A percentile compares a stretch with the other conserved stretches of the same genome.
phyloP scores from a whole-genome alignment of 495 filamentous ascomycete species.

The Penicillium flavigenum region DNA sequence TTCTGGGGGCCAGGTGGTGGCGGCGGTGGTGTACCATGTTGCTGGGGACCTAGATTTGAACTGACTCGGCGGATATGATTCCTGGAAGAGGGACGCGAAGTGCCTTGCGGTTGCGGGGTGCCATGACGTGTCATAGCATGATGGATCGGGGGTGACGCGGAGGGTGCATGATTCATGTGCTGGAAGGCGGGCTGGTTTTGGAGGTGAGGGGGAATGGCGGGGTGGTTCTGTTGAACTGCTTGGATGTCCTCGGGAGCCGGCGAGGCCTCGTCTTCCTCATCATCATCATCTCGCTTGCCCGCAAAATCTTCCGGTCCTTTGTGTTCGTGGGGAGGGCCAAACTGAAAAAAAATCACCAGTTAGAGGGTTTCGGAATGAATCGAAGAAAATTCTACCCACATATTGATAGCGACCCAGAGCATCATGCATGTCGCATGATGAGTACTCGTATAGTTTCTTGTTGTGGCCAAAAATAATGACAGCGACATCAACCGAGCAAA shows the following conservation, averaged over 20 bases:
- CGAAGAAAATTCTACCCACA: conserved; percentile 54
- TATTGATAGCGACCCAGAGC: conserved; percentile 84
- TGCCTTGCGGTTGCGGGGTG: conserved; percentile 74
- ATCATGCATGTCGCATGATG: conserved; percentile 88
- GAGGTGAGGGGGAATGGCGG: conserved; percentile 68
- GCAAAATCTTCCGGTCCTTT: conserved; percentile 93
- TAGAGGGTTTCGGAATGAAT: not conserved
- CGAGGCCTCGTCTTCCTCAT: conserved; percentile 77
- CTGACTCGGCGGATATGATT: conserved; percentile 74
- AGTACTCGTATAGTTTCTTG: conserved; percentile 98
- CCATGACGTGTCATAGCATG: conserved; percentile 76
- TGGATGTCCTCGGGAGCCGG: conserved; percentile 63
- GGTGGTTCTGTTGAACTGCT: conserved; percentile 42
- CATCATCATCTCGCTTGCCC: conserved; percentile 77
- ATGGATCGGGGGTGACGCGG: conserved; percentile 83
- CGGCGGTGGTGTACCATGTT: conserved; percentile 55
- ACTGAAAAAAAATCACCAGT: conserved; percentile 52
- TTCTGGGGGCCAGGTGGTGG: conserved; percentile 66
- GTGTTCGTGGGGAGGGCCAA: conserved; percentile 88
- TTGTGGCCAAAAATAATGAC: conserved; percentile 98
- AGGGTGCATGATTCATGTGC: conserved; percentile 82
- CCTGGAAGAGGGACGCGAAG: conserved; percentile 78
- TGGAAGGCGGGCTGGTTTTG: conserved; percentile 71
- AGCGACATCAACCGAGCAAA: conserved; percentile 97
- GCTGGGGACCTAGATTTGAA: conserved; percentile 69